A percentile compares a stretch with the other conserved stretches of the same genome.
Evolutionary conservation across 768 basidiomycete species (phyloP).

Genomic region (Tulasnella sp.): DNA sequence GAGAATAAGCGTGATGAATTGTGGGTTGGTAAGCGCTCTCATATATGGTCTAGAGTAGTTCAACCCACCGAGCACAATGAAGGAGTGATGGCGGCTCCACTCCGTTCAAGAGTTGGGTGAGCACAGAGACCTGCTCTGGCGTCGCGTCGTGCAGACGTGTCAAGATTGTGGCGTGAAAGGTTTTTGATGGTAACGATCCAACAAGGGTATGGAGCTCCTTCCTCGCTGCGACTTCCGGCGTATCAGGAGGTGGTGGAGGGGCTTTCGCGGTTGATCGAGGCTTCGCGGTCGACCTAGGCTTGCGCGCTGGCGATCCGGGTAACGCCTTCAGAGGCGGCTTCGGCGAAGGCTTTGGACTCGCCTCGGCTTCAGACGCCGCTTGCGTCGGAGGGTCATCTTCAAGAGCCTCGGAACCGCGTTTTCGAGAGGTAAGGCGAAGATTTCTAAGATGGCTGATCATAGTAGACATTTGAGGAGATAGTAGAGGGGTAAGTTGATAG

Average conservation of each 20-base stretch:
- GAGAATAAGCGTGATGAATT: too few relatives aligned
- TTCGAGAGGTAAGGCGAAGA: background rate
- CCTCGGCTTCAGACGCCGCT: background rate
- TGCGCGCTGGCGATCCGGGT: background rate
- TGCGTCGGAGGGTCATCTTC: background rate
- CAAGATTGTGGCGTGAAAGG: conserved; percentile 3
- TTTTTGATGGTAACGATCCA: conserved; percentile 3
- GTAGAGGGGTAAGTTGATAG: background rate
- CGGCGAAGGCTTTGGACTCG: background rate
- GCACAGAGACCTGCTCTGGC: conserved; percentile 5
- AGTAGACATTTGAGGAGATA: background rate
- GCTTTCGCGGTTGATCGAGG: background rate
- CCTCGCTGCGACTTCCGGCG: background rate
- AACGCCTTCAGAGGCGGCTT: background rate
- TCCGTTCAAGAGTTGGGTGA: conserved; percentile 1
- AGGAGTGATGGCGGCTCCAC: conserved; percentile 4
- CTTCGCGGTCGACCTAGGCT: background rate
- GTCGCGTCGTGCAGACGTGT: background rate
- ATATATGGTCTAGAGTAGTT: too few relatives aligned
- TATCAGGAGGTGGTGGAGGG: background rate
- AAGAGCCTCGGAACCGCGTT: background rate
- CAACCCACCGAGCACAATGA: conserved; percentile 9
- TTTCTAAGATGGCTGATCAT: background rate
- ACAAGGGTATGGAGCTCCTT: background rate
- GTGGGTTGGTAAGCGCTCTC: too few relatives aligned